Evolutionary conservation across 139 green algal genomes (phyloP).

Genomic region (Pleodorina starrii): DNA sequence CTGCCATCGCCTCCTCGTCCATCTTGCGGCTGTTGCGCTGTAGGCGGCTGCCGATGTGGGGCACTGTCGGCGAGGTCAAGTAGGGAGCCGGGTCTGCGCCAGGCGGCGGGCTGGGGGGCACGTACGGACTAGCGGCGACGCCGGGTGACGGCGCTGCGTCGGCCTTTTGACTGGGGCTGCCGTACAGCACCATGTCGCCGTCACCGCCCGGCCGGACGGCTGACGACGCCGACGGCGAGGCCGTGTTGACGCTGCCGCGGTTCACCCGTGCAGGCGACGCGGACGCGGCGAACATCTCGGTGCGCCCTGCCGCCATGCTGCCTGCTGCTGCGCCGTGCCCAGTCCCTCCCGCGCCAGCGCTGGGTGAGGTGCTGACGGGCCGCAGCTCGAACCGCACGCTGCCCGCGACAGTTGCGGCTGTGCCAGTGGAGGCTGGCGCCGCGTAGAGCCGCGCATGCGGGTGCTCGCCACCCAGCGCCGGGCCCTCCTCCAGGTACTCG

Average conservation of each 20-base stretch:
- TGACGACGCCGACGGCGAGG: not conserved
- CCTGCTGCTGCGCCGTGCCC: not conserved
- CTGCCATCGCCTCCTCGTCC: not conserved
- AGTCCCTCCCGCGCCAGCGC: not conserved
- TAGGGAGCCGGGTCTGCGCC: slow-evolving; percentile 11
- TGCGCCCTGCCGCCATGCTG: not conserved
- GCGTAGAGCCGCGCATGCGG: not conserved
- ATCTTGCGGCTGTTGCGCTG: slow-evolving; percentile 15
- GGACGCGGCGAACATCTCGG: not conserved
- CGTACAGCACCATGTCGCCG: slow-evolving; percentile 23
- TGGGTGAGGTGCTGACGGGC: not conserved
- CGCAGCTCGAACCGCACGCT: not conserved
- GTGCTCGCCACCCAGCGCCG: not conserved
- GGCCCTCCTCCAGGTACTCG: not conserved
- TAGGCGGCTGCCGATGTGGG: not conserved
- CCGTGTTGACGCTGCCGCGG: not conserved
- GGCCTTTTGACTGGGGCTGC: not conserved
- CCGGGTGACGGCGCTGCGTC: not conserved
- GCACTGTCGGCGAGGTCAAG: not conserved
- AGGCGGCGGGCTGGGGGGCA: not conserved
- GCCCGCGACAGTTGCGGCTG: not conserved
- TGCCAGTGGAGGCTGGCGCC: not conserved
- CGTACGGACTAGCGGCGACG: slow-evolving; percentile 5
- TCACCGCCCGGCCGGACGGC: not conserved
- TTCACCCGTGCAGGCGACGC: not conserved